Evolutionary conservation across 169 alveolate species (phyloP).

Genomic region (Eimeria necatrix): DNA sequence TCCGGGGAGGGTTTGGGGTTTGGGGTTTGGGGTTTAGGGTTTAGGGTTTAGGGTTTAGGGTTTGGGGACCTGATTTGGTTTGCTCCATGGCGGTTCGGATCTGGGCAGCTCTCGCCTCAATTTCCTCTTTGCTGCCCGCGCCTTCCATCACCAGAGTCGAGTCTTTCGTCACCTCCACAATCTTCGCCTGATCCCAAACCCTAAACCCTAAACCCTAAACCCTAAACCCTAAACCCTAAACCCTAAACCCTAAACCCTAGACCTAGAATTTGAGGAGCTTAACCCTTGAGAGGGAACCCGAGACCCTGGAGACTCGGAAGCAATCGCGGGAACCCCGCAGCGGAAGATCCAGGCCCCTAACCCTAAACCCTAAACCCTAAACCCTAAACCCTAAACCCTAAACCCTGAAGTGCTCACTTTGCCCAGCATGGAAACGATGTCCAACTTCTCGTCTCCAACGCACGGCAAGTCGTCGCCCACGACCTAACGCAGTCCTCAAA

Average conservation of each 20-base stretch:
- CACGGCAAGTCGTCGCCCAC: slow-evolving; percentile 63
- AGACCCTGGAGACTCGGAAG: too few relatives aligned
- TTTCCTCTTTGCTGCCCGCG: slow-evolving; percentile 94
- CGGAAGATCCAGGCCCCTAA: too few relatives aligned
- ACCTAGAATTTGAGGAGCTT: too few relatives aligned
- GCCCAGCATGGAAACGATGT: slow-evolving; percentile 49
- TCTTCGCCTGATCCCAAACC: slow-evolving; percentile 95
- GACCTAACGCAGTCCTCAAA: slow-evolving; percentile 30
- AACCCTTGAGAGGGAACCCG: too few relatives aligned
- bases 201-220: too few relatives aligned
- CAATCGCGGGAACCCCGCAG: too few relatives aligned
- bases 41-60: too few relatives aligned
- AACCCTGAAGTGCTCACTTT: slow-evolving; percentile 8
- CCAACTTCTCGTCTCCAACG: slow-evolving; percentile 60
- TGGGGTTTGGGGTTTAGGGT: too few relatives aligned
- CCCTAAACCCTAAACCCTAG: background rate
- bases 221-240: slow-evolving; percentile 73
- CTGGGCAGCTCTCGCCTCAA: slow-evolving; percentile 95
- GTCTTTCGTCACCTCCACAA: slow-evolving; percentile 98
- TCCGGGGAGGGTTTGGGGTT: too few relatives aligned
- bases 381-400: too few relatives aligned
- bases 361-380: too few relatives aligned
- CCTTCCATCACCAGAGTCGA: slow-evolving; percentile 99
- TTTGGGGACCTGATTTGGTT: slow-evolving; percentile 90
- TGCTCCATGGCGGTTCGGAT: slow-evolving; percentile 94